These are phyloP conservation scores for Neonectria punicea DNA, from an alignment of 2,329 filamentous ascomycete genomes.

Conservation along the genomic window DNA sequence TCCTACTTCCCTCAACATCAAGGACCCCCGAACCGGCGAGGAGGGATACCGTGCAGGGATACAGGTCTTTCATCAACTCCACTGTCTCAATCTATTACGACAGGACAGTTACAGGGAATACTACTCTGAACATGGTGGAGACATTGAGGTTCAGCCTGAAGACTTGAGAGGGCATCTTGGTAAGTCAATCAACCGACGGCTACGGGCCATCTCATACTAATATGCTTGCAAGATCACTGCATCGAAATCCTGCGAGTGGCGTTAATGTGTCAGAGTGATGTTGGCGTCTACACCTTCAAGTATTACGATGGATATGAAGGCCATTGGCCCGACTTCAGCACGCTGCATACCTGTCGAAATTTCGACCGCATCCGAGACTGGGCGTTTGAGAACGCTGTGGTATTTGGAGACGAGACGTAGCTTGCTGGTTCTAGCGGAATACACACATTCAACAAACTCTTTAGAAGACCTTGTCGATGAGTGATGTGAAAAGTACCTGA, in stretches of 20 bases:
- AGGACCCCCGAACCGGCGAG: conserved; percentile 64
- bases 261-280: conserved; percentile 65
- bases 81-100: conserved; percentile 60
- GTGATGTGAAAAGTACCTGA: too few species aligned
- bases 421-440: conserved; percentile 48
- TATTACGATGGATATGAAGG: conserved; percentile 58
- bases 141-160: conserved; percentile 53
- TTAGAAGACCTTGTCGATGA: too few species aligned
- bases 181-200: background rate
- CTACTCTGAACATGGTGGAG: conserved; percentile 59
- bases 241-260: conserved; percentile 58
- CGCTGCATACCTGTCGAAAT: conserved; percentile 64
- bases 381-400: conserved; percentile 62
- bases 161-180: conserved; percentile 35
- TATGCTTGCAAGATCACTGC: conserved; percentile 24
- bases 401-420: conserved; percentile 56
- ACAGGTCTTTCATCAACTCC: conserved; percentile 66
- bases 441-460: background rate
- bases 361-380: conserved; percentile 63
- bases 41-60: conserved; percentile 69
- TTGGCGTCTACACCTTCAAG: conserved; percentile 65
- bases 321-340: conserved; percentile 66
- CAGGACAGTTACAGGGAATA: conserved; percentile 62
- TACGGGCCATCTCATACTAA: background rate
- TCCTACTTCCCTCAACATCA: conserved; percentile 64